Evolutionary conservation across 169 alveolate genomes (phyloP).

Genomic region (Plasmodium sp.): DNA sequence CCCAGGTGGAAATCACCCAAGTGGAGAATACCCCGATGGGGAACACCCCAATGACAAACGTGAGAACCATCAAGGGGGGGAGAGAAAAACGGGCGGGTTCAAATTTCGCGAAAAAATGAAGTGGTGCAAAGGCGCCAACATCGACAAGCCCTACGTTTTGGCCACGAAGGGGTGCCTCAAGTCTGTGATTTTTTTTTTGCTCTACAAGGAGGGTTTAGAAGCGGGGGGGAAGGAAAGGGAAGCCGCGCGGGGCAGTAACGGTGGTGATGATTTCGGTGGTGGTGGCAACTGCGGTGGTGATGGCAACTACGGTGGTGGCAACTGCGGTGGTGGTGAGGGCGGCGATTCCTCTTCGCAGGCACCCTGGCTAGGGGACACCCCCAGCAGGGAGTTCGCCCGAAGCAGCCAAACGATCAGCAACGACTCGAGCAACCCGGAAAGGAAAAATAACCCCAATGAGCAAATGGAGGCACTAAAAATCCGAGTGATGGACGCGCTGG

Average conservation of each 20-base stretch:
- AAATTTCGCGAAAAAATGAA: conserved; percentile 41
- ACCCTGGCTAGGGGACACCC: background rate
- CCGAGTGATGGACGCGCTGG: background rate
- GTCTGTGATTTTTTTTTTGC: conserved; percentile 54
- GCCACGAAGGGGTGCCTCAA: conserved; percentile 68
- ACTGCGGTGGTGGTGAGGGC: background rate
- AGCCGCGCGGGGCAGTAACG: background rate
- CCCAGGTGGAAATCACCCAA: no score
- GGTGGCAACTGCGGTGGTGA: no score
- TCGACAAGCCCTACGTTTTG: conserved; percentile 70
- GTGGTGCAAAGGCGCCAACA: conserved; percentile 24
- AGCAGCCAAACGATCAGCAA: background rate
- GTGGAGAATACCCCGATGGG: background rate
- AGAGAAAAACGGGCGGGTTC: background rate
- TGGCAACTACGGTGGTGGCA: no score
- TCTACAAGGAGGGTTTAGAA: conserved; percentile 26
- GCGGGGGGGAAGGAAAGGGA: background rate
- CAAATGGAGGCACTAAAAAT: background rate
- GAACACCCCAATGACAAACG: background rate
- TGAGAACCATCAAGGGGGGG: background rate
- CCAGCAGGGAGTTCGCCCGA: background rate
- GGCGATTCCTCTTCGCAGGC: background rate
- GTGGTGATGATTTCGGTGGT: no score
- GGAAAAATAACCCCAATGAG: background rate
- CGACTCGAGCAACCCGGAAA: background rate